A percentile compares a stretch with the other conserved stretches of the same genome.
phyloP scores from a whole-genome alignment of 2,329 filamentous ascomycete genomes.

The Trichoderma aggressivum region DNA sequence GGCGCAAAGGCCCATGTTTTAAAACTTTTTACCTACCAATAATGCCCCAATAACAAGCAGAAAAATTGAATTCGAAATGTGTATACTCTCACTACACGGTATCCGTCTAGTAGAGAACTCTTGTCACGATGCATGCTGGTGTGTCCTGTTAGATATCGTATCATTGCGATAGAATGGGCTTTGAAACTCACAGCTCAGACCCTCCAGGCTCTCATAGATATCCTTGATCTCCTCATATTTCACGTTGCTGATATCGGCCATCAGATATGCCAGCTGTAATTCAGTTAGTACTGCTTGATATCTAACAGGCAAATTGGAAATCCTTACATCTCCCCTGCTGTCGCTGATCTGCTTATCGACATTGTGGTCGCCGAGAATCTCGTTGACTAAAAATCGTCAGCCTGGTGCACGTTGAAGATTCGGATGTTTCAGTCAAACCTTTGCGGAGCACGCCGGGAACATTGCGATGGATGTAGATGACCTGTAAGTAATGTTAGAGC shows the following conservation, averaged over 20 bases:
- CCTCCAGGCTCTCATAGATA: conserved; percentile 78
- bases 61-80: neutral
- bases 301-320: neutral
- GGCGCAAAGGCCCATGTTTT: neutral
- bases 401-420: neutral
- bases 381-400: conserved; percentile 64
- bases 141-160: conserved; percentile 13
- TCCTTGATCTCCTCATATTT: conserved; percentile 77
- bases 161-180: neutral
- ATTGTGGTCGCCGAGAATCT: conserved; percentile 91
- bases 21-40: neutral
- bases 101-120: conserved; percentile 42
- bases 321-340: conserved; percentile 75
- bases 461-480: conserved; percentile 97
- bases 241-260: conserved; percentile 94
- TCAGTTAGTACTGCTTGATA: conserved; percentile 11
- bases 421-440: conserved; percentile 44
- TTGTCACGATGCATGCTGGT: conserved; percentile 45
- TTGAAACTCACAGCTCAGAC: conserved; percentile 66
- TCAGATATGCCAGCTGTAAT: conserved; percentile 77
- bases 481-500: conserved; percentile 37
- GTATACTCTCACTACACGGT: neutral
- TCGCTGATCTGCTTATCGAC: conserved; percentile 99
- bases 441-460: conserved; percentile 90
- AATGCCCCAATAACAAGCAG: neutral